Conservation (phyloP, 805 yeast species). For the Saccharomycodes ludwigii region DNA sequence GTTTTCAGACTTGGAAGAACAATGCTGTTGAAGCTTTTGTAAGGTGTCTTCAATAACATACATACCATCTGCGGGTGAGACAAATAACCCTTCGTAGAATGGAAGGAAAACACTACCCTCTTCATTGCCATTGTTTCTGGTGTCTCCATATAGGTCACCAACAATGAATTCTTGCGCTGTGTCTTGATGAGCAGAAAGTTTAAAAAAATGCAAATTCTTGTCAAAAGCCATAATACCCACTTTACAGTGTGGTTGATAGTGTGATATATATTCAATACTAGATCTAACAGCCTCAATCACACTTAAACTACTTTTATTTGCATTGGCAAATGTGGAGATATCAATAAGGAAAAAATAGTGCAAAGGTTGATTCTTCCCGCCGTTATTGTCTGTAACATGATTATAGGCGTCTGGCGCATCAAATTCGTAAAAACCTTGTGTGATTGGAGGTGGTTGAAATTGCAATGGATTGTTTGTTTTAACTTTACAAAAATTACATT, state of each 20-base stretch:
- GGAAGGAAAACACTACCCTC: slow-evolving; percentile 52
- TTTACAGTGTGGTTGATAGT: slow-evolving; percentile 30
- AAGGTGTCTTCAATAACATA: slow-evolving; percentile 56
- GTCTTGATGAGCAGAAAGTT: slow-evolving; percentile 44
- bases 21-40: slow-evolving; percentile 23
- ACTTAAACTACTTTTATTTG: slow-evolving; percentile 39
- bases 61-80: slow-evolving; percentile 58
- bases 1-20: slow-evolving; percentile 32
- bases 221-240: slow-evolving; percentile 72
- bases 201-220: slow-evolving; percentile 57
- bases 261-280: slow-evolving; percentile 27
- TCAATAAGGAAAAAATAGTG: slow-evolving; percentile 69
- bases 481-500: slow-evolving; percentile 81
- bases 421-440: slow-evolving; percentile 75
- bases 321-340: slow-evolving; percentile 47
- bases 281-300: slow-evolving; percentile 60
- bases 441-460: slow-evolving; percentile 59
- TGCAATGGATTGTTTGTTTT: slow-evolving; percentile 48
- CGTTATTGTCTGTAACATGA: slow-evolving; percentile 30
- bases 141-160: slow-evolving; percentile 36
- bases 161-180: slow-evolving; percentile 48
- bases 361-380: slow-evolving; percentile 32
- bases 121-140: slow-evolving; percentile 36
- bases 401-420: slow-evolving; percentile 67
- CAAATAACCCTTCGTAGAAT: slow-evolving; percentile 62